phyloP scores from a whole-genome alignment of 2,329 filamentous ascomycete species.

The Zelopaecilomyces penicillatus region DNA sequence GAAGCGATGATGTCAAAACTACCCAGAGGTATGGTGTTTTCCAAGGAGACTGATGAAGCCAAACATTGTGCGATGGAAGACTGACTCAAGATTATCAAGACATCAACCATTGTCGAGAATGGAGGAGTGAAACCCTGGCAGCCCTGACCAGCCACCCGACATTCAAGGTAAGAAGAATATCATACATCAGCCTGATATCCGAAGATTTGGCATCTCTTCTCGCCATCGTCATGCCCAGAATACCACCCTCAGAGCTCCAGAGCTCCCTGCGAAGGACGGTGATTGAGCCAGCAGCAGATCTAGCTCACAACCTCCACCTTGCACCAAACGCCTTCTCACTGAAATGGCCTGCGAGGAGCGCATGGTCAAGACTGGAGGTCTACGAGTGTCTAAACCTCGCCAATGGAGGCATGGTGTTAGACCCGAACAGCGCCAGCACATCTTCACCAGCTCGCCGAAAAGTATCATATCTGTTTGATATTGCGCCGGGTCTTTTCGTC shows the following conservation, averaged over 20 bases:
- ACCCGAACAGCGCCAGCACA: slow-evolving; percentile 21
- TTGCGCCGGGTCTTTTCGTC: slow-evolving; percentile 29
- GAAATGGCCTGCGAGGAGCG: slow-evolving; percentile 29
- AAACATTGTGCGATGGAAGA: not conserved
- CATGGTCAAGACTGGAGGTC: slow-evolving; percentile 26
- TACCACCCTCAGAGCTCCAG: slow-evolving; percentile 20
- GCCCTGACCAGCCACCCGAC: slow-evolving; percentile 23
- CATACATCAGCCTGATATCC: slow-evolving; percentile 20
- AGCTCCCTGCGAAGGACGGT: slow-evolving; percentile 24
- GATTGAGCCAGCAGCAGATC: slow-evolving; percentile 27
- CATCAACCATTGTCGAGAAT: slow-evolving; percentile 25
- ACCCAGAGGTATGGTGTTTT: slow-evolving; percentile 20
- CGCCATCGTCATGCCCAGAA: slow-evolving; percentile 20
- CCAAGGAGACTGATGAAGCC: not conserved
- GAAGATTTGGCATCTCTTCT: slow-evolving; percentile 27
- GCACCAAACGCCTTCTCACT: slow-evolving; percentile 26
- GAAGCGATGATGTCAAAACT: slow-evolving; percentile 25
- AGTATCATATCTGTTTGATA: slow-evolving; percentile 27
- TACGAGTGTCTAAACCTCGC: slow-evolving; percentile 30
- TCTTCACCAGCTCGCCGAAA: slow-evolving; percentile 20
- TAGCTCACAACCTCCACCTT: slow-evolving; percentile 28
- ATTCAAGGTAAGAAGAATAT: slow-evolving; percentile 22
- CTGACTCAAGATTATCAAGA: slow-evolving; percentile 16
- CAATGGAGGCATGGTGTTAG: slow-evolving; percentile 20
- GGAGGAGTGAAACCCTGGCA: slow-evolving; percentile 29